These are phyloP conservation scores for Schizosaccharomyces cryophilus DNA, from an alignment of 805 yeast genomes.

Conservation along the genomic window DNA sequence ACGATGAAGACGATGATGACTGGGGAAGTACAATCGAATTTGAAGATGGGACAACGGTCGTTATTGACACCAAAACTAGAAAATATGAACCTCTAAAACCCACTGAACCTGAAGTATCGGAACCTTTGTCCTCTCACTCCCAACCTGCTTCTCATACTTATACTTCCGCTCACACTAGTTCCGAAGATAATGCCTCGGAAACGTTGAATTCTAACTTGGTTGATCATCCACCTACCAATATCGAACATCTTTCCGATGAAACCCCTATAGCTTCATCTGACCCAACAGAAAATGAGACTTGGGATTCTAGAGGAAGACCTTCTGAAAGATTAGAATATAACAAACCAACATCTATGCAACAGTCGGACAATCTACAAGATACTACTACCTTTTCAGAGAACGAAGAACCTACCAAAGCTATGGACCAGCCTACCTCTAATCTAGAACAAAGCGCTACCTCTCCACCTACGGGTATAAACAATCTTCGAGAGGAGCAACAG, in stretches of 20 bases:
- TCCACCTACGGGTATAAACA: neutral
- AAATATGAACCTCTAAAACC: neutral
- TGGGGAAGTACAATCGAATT: slow-evolving; percentile 1
- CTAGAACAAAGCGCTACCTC: too few relatives aligned
- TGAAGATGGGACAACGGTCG: neutral
- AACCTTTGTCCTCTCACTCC: neutral
- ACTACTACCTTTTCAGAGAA: too few relatives aligned
- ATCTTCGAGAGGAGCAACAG: neutral
- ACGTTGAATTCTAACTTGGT: neutral
- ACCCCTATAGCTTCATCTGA: neutral
- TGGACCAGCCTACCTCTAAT: too few relatives aligned
- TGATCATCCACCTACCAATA: neutral
- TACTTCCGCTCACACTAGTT: neutral
- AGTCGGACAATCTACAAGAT: too few relatives aligned
- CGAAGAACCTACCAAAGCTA: too few relatives aligned
- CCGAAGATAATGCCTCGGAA: neutral
- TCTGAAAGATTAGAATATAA: too few relatives aligned
- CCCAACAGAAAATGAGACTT: neutral
- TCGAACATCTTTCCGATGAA: too few relatives aligned
- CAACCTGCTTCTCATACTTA: neutral
- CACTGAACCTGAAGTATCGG: neutral
- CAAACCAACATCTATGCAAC: too few relatives aligned
- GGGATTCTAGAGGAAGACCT: too few relatives aligned
- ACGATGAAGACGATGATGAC: neutral
- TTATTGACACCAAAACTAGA: neutral